These are phyloP conservation scores for Talaromyces funiculosus DNA, from an alignment of 2,329 filamentous ascomycete species.

Conservation along the genomic window DNA sequence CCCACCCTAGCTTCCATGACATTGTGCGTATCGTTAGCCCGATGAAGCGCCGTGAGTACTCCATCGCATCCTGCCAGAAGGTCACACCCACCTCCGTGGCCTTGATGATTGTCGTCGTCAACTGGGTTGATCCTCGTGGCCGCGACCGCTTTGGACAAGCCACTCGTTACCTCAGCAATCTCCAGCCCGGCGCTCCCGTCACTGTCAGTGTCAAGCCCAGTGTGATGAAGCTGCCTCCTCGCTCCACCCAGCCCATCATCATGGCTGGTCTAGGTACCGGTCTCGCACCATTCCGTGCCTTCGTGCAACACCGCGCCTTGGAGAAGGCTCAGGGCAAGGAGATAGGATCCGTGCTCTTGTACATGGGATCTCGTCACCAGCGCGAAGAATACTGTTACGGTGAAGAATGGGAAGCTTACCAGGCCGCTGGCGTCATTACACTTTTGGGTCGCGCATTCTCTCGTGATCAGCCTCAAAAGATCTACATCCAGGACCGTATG, in stretches of 20 bases:
- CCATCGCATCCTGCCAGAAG: slow-evolving; percentile 95
- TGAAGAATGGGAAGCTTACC: slow-evolving; percentile 98
- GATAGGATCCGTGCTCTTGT: slow-evolving; percentile 86
- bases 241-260: slow-evolving; percentile 86
- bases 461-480: slow-evolving; percentile 94
- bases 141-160: slow-evolving; percentile 89
- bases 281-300: slow-evolving; percentile 97
- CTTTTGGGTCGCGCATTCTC: slow-evolving; percentile 91
- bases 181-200: slow-evolving; percentile 69
- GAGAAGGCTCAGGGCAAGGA: slow-evolving; percentile 96
- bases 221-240: slow-evolving; percentile 94
- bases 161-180: slow-evolving; percentile 76
- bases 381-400: slow-evolving; percentile 98
- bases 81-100: slow-evolving; percentile 85
- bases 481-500: slow-evolving; percentile 99
- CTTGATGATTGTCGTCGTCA: slow-evolving; percentile 94
- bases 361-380: slow-evolving; percentile 95
- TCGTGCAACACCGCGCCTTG: slow-evolving; percentile 95
- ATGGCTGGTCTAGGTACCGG: slow-evolving; percentile 99
- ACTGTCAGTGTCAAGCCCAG: slow-evolving; percentile 95
- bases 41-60: slow-evolving; percentile 96
- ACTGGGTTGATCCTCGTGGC: slow-evolving; percentile 85
- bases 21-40: slow-evolving; percentile 81
- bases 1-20: slow-evolving; percentile 81
- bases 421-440: slow-evolving; percentile 91